phyloP scores from a whole-genome alignment of 2,329 filamentous ascomycete genomes.

The Tolypocladium tundrense region DNA sequence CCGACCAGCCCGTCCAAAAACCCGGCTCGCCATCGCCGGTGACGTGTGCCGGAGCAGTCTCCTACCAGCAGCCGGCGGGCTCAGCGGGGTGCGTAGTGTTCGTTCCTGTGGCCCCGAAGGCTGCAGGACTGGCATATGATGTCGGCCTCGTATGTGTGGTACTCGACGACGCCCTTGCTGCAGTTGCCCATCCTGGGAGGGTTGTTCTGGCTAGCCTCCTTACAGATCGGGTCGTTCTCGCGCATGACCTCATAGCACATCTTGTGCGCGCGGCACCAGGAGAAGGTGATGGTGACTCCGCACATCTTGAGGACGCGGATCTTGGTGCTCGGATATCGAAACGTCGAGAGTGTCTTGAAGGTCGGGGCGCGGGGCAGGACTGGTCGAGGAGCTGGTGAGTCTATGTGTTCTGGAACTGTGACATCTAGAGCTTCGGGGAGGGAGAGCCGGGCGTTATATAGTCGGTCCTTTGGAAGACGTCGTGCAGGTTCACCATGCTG shows the following conservation, averaged over 20 bases:
- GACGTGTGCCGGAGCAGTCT: background rate
- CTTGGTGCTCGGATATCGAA: background rate
- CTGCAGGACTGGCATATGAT: background rate
- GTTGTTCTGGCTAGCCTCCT: background rate
- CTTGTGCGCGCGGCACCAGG: background rate
- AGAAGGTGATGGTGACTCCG: background rate
- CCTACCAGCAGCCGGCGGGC: background rate
- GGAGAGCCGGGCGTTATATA: background rate
- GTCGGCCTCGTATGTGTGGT: background rate
- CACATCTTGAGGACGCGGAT: background rate
- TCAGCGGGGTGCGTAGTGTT: background rate
- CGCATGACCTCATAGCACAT: background rate
- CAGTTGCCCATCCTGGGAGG: background rate
- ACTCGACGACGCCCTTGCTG: background rate
- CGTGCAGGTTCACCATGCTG: background rate
- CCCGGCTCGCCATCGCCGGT: background rate
- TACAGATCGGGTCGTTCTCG: background rate
- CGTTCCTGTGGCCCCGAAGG: background rate
- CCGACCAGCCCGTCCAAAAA: background rate
- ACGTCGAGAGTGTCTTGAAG: background rate
- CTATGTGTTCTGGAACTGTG: background rate
- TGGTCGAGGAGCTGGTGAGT: background rate
- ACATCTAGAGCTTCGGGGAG: background rate
- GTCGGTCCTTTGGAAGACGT: background rate
- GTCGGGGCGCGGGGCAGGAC: background rate